A percentile compares a stretch with the other conserved stretches of the same genome.
These are phyloP conservation scores for Melocanna baccifera DNA, from an alignment of 176 grass and related monocot genomes.

Conservation along the genomic window DNA sequence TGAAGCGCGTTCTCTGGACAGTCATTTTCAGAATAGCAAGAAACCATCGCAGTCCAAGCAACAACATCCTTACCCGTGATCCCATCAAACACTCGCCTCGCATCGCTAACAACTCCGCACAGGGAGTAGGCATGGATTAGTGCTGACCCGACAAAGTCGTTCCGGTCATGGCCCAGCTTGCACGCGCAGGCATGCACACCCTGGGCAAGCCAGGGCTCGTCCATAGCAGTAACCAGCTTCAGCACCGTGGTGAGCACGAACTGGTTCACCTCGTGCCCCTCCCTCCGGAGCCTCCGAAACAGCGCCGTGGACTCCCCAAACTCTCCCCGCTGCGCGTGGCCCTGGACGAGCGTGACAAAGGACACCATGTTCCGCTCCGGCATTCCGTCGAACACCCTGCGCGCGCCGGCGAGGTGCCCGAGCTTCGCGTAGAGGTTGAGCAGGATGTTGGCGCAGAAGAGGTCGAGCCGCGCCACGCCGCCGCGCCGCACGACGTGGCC, in stretches of 20 bases:
- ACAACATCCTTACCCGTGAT: slow-evolving; percentile 29
- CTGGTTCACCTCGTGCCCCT: slow-evolving; percentile 50
- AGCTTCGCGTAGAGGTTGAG: slow-evolving; percentile 45
- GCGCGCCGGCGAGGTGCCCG: neutral
- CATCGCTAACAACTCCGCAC: slow-evolving; percentile 22
- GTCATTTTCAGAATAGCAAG: slow-evolving; percentile 44
- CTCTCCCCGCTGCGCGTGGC: neutral
- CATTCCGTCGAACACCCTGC: neutral
- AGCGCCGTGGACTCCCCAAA: neutral
- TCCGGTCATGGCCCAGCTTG: slow-evolving; percentile 34
- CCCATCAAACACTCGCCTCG: slow-evolving; percentile 8
- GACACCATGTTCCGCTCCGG: slow-evolving; percentile 41
- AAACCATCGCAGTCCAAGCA: slow-evolving; percentile 38
- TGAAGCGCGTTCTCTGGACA: slow-evolving; percentile 1
- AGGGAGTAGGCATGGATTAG: slow-evolving; percentile 42
- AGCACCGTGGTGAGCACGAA: slow-evolving; percentile 40
- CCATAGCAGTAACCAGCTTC: slow-evolving; percentile 35
- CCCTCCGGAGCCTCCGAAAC: slow-evolving; percentile 24
- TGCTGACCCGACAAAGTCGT: slow-evolving; percentile 24
- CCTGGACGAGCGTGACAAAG: slow-evolving; percentile 41
- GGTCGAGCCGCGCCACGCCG: neutral
- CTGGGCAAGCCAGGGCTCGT: slow-evolving; percentile 1
- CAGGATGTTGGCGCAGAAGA: slow-evolving; percentile 39
- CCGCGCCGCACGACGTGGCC: slow-evolving; percentile 27
- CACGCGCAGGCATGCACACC: slow-evolving; percentile 19